These are phyloP conservation scores for Pichia ethanolica DNA, from an alignment of 805 yeast genomes.

Conservation along the genomic window DNA sequence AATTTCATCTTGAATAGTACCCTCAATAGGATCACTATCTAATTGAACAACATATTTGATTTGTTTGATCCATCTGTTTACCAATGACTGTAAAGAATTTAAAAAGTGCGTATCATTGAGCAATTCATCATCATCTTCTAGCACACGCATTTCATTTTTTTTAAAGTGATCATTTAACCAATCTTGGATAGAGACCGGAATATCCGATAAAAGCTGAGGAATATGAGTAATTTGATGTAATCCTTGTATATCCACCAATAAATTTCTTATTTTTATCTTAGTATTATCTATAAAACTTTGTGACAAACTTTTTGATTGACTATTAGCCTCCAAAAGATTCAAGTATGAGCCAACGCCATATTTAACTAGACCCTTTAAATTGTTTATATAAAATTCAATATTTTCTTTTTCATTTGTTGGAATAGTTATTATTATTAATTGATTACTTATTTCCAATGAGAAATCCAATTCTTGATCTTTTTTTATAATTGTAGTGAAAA, in stretches of 20 bases:
- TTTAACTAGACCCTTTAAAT: slow-evolving; percentile 50
- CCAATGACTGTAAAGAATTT: slow-evolving; percentile 62
- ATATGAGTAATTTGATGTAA: slow-evolving; percentile 59
- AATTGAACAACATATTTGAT: slow-evolving; percentile 50
- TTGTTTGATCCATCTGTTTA: slow-evolving; percentile 66
- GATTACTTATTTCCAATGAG: background rate
- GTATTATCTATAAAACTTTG: slow-evolving; percentile 37
- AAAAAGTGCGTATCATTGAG: slow-evolving; percentile 48
- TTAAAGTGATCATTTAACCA: slow-evolving; percentile 23
- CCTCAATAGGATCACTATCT: slow-evolving; percentile 46
- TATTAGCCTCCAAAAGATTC: slow-evolving; percentile 35
- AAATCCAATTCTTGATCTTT: background rate
- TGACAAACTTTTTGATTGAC: slow-evolving; percentile 8
- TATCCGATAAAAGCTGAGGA: slow-evolving; percentile 50
- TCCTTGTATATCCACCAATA: slow-evolving; percentile 59
- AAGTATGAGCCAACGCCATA: slow-evolving; percentile 66
- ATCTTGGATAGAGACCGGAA: slow-evolving; percentile 44
- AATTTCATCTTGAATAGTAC: slow-evolving; percentile 56
- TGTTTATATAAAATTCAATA: slow-evolving; percentile 29
- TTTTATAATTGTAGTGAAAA: background rate
- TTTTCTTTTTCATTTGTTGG: background rate
- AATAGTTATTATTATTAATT: background rate
- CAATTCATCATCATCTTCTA: slow-evolving; percentile 21
- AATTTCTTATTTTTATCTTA: slow-evolving; percentile 58
- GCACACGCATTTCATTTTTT: slow-evolving; percentile 6